Evolutionary conservation across 148 eudicot species (phyloP), one percentile per base, ranked within the genome.

Genomic region (Beta vulgaris): DNA sequence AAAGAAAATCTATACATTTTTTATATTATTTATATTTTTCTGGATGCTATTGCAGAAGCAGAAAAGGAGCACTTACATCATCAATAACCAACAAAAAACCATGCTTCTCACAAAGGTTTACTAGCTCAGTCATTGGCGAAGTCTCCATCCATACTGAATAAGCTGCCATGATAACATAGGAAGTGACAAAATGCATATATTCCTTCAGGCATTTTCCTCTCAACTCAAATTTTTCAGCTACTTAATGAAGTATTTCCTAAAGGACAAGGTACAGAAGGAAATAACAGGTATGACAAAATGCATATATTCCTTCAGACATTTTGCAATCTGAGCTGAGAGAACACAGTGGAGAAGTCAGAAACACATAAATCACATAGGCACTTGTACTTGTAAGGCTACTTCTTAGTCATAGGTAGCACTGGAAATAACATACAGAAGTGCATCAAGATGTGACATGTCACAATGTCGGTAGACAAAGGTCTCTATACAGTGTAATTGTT

Each of bases 91-190:
- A 86, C 84, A 95, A 81, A 91, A 95, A 92, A 3, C 89, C 90
- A 85, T 95, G 99, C 82, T 83, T 90, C 78, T 79, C 88, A n/a
- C 99, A 97, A 73, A 95, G 99, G 75, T 82, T 79, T 46, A 80
- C 87, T 71, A 95, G 98, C 85, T 87, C 91, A 54, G 37, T 59
- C 91, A 95, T 88, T 40, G 97, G 99, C 99, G 72, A 95, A 90
- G 80, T 95, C 99, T 78, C 99, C 99, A 83, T 95, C 99, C 99
- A 95, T 95, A 77, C 99, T 95, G 82, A 95, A 95, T 82, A 95
- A 84, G 93, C 99, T 94, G 96, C 72, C 70, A 78, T 25, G 13
- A 70, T 25, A 74, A 23, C 31, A 53, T 58, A 70, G 40, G 43
- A 67, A 23, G 32, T 65, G 29, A 67, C 46, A 61, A 55, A 18